Evolutionary conservation across 345 rosid species (phyloP).

Genomic region (Melastoma malabathricum): DNA sequence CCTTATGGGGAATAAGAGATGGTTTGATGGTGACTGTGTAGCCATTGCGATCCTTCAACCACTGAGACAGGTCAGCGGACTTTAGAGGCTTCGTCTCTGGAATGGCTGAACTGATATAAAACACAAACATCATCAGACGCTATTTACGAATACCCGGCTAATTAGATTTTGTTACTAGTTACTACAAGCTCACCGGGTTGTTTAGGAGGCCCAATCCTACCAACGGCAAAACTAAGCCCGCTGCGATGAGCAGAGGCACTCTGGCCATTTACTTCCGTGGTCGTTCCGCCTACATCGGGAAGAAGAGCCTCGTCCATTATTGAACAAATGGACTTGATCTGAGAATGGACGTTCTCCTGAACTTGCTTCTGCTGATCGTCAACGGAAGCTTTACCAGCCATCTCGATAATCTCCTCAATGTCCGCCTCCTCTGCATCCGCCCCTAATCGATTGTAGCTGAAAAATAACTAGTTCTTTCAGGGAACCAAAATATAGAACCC

Average conservation of each 20-base stretch:
- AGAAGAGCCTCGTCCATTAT: constrained; percentile 61
- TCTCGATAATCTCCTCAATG: constrained; percentile 73
- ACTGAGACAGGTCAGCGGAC: constrained; percentile 36
- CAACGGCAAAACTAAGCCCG: constrained; percentile 76
- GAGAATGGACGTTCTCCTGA: constrained; percentile 63
- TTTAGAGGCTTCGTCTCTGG: constrained; percentile 54
- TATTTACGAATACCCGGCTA: no score
- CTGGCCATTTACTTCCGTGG: constrained; percentile 12
- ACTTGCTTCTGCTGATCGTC: constrained; percentile 73
- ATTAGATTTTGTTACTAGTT: background rate
- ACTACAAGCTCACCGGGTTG: constrained; percentile 31
- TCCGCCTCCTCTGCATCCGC: constrained; percentile 63
- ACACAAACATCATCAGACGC: constrained; percentile 26
- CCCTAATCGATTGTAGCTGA: constrained; percentile 72
- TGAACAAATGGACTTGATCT: constrained; percentile 36
- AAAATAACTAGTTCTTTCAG: background rate
- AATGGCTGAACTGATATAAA: constrained; percentile 64
- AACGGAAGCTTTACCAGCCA: constrained; percentile 59
- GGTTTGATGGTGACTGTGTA: constrained; percentile 47
- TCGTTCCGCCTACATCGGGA: constrained; percentile 14
- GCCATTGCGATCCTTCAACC: constrained; percentile 52
- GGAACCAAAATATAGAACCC: no score
- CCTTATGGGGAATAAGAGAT: constrained; percentile 60
- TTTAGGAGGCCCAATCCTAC: constrained; percentile 22
- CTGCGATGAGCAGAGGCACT: constrained; percentile 35